A percentile compares a stretch with the other conserved stretches of the same genome.
These are phyloP conservation scores for Metschnikowia reukaufii DNA, from an alignment of 805 yeast species.

Conservation along the genomic window DNA sequence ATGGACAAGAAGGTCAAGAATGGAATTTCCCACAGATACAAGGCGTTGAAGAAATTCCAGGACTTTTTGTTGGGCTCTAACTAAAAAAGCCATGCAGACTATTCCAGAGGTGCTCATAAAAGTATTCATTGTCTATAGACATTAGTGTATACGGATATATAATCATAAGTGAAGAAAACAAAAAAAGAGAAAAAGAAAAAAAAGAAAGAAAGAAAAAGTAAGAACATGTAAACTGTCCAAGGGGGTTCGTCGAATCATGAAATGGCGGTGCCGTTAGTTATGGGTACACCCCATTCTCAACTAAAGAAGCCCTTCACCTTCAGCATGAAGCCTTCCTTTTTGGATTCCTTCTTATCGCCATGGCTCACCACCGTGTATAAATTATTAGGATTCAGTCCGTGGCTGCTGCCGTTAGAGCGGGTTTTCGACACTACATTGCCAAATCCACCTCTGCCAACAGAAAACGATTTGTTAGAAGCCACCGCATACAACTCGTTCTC, in stretches of 20 bases:
- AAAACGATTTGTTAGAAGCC: slow-evolving; percentile 44
- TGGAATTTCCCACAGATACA: slow-evolving; percentile 80
- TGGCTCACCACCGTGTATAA: slow-evolving; percentile 38
- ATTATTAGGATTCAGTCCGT: slow-evolving; percentile 24
- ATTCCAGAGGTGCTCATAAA: neutral
- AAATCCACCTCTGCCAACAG: slow-evolving; percentile 66
- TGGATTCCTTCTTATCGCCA: slow-evolving; percentile 27
- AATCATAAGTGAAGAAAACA: neutral
- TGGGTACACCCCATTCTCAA: neutral
- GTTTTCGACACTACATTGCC: slow-evolving; percentile 52
- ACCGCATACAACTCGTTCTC: slow-evolving; percentile 43
- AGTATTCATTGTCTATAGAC: neutral
- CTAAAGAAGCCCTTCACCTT: slow-evolving; percentile 47
- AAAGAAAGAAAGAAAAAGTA: too few relatives aligned
- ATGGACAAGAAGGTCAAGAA: slow-evolving; percentile 78
- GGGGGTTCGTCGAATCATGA: slow-evolving; percentile 2
- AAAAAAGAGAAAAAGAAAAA: neutral
- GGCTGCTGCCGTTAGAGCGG: slow-evolving; percentile 24
- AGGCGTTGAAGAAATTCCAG: slow-evolving; percentile 73
- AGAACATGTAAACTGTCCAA: neutral
- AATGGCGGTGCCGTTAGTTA: neutral
- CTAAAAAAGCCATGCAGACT: neutral
- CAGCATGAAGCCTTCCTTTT: slow-evolving; percentile 40
- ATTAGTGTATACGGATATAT: neutral
- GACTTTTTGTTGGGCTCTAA: slow-evolving; percentile 40